phyloP scores from a whole-genome alignment of 495 filamentous ascomycete species.

The Penicillium ucsense region DNA sequence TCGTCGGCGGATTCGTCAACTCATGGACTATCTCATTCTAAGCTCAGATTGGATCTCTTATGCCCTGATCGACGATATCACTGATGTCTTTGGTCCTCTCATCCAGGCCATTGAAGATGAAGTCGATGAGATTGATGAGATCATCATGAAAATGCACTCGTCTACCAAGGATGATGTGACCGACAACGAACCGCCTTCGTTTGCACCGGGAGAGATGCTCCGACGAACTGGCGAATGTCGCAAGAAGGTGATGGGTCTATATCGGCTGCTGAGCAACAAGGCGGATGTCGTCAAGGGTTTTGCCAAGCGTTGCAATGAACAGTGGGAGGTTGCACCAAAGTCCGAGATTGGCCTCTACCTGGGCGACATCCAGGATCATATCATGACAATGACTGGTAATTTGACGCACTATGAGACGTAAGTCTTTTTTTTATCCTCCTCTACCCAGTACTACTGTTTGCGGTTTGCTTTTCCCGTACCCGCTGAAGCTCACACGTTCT shows the following conservation, averaged over 20 bases:
- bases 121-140: slow-evolving; percentile 80
- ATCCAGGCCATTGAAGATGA: slow-evolving; percentile 86
- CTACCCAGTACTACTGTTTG: neutral
- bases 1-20: slow-evolving; percentile 80
- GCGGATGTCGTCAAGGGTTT: slow-evolving; percentile 98
- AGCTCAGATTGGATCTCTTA: slow-evolving; percentile 98
- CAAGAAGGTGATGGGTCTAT: slow-evolving; percentile 93
- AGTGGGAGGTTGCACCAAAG: slow-evolving; percentile 91
- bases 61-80: slow-evolving; percentile 95
- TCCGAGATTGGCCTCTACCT: slow-evolving; percentile 93
- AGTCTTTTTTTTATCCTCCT: slow-evolving; percentile 16
- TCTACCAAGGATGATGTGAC: slow-evolving; percentile 28
- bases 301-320: slow-evolving; percentile 97
- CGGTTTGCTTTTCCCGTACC: too few relatives aligned
- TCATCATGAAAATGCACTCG: slow-evolving; percentile 68
- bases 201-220: slow-evolving; percentile 72
- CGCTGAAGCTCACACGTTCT: neutral
- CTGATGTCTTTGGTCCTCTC: slow-evolving; percentile 84
- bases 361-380: slow-evolving; percentile 97
- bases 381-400: slow-evolving; percentile 95
- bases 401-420: slow-evolving; percentile 93
- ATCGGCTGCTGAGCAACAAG: slow-evolving; percentile 89
- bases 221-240: slow-evolving; percentile 83
- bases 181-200: slow-evolving; percentile 26
- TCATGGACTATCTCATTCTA: slow-evolving; percentile 87